Base-by-base conservation (phyloP, 2,329 filamentous ascomycete species). In the Ascochyta lentis region DNA sequence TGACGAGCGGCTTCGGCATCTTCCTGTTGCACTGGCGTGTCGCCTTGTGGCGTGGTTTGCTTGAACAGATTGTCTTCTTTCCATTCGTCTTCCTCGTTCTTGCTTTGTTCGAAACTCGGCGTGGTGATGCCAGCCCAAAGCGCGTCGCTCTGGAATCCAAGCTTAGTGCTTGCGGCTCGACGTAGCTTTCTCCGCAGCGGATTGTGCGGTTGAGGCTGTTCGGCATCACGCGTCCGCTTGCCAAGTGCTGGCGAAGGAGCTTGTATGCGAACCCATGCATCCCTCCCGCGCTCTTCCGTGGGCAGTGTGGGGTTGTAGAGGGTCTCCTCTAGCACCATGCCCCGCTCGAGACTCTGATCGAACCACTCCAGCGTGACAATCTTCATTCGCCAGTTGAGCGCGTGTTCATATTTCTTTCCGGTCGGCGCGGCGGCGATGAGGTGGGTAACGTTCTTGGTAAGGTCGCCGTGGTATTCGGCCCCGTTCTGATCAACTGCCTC, bases 111-210 rank as follows among this genome's bases (percentile, higher is more conserved):
- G 42, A 69, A 63, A 49, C 68, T 66, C 7, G 60, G 69, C 39
- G 68, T 86, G 23, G 95, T 84, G 56, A 99, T 96, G 66, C 96
- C 91, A 5, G 89, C 89, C 94, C 94, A 98, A n/a, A 98, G 83
- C 26, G 86, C 87, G 66, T 93, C 87, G 63, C 88, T 89, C 68
- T 97, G 92, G 45, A 83, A 89, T 54, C 84, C 88, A 29, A 98
- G 79, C 72, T 92, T 94, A 70, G 89, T 87, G 74, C 93, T 97
- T 22, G 93, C 90, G 6, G 91, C 92, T 67, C 93, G 89, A 63
- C 95, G 87, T 63, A 99, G 77, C 77, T 97, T 98, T 63, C 92
- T 85, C 59, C 86, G 86, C 24, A 65, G 65, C 4, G 69, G 66
- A 4, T 89, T 87, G 12, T 75, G 73, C 3, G 63, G 43, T 26